phyloP scores from a whole-genome alignment of 2,329 filamentous ascomycete genomes.

The Paecilomyces formosus region DNA sequence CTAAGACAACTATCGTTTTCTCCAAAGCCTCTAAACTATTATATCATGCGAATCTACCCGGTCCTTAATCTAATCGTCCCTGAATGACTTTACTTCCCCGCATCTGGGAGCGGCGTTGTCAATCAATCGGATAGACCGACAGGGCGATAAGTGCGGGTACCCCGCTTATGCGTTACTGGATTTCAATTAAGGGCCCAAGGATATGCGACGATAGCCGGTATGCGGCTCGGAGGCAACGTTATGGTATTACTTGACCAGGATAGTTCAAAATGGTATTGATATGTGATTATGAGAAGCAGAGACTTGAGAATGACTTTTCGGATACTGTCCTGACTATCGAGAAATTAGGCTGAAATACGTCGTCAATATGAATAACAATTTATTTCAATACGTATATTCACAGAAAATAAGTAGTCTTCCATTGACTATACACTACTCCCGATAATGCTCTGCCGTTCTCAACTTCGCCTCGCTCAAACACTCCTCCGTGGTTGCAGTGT shows the following conservation, averaged over 20 bases:
- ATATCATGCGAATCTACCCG: not conserved
- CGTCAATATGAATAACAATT: not conserved
- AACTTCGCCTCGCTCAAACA: constrained; percentile 38
- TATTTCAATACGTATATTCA: not conserved
- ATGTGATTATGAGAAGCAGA: no score
- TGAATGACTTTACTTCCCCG: not conserved
- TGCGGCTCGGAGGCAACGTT: no score
- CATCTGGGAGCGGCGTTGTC: not conserved
- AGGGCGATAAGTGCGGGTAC: not conserved
- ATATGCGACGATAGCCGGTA: no score
- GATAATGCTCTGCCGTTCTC: constrained; percentile 44
- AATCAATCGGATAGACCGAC: constrained; percentile 5
- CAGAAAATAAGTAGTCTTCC: not conserved
- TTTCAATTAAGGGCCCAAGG: not conserved
- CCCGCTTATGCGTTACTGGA: not conserved
- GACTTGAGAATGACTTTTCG: no score
- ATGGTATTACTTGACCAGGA: no score
- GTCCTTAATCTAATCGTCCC: not conserved
- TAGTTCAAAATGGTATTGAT: no score
- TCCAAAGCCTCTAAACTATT: not conserved
- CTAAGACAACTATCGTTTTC: not conserved
- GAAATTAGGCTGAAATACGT: no score
- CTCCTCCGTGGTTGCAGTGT: constrained; percentile 28
- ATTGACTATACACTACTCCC: constrained; percentile 21
- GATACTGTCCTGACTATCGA: no score